Evolutionary conservation across 345 rosid genomes (phyloP), one percentile per base, ranked within the genome.

Genomic region (Euphorbia pulcherrima): DNA sequence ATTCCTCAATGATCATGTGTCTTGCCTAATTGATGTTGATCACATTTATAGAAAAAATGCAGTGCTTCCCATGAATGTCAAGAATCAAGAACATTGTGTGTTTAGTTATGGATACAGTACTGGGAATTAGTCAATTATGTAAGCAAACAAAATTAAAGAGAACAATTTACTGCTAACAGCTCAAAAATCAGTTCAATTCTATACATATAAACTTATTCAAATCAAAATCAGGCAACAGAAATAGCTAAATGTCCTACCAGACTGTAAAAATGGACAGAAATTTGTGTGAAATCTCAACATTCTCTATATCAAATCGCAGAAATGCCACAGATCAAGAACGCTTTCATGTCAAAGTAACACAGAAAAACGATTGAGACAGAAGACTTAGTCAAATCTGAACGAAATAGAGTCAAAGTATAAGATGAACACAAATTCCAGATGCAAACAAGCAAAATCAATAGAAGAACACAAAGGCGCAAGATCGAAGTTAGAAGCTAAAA

Each of bases 401-500:
- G 46, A 46, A 68, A 10, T 46, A 56, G 47, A 58, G 59, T 59
- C 41, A 8, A 68, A 18, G n/a, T 40, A 21, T 17, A 14, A 2
- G 54, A n/a, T 10, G 10, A 24, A 50, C 10, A 64, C n/a, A 28
- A 57, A 28, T 35, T 33, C 5, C 64, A 39, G 46, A 60, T 37
- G 48, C 23, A 60, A 14, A 13, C 64, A 37, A 29, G 28, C 16
- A 4, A 56, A 56, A 23, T 53, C 62, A n/a, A n/a, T n/a, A n/a
- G n/a, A 68, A 68, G 40, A 68, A 20, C 57, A 58, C 54, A 46
- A 55, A 12, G 17, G 37, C 20, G 0, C 28, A 55, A 54, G 62
- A 40, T 55, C 52, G 35, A 9, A 5, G 10, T 9, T 39, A 4
- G 10, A 12, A 44, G 5, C 18, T 10, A 44, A 44, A 46, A 62